These are phyloP conservation scores for Linaria vulgaris DNA, from an alignment of 257 asterid genomes.

Conservation along the genomic window DNA sequence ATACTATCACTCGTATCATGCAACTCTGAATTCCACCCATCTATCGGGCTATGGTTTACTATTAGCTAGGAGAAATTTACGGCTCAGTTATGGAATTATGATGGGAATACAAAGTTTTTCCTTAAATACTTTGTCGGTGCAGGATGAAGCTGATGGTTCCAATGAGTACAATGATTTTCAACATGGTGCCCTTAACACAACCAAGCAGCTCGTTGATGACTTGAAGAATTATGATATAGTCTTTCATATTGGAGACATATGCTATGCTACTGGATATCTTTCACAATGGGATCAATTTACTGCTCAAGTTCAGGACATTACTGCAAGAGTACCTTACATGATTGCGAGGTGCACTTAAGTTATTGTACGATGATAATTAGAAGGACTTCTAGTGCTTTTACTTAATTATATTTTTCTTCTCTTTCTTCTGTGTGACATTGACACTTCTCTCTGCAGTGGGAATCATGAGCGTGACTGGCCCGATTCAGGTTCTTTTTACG, in stretches of 20 bases:
- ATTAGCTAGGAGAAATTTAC: neutral
- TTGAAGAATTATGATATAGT: slow-evolving; percentile 74
- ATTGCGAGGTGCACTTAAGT: slow-evolving; percentile 61
- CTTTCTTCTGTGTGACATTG: neutral
- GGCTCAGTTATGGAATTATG: neutral
- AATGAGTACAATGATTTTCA: slow-evolving; percentile 78
- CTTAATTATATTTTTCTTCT: neutral
- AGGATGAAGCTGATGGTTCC: slow-evolving; percentile 97
- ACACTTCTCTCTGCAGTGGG: slow-evolving; percentile 55
- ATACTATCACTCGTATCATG: too few species aligned
- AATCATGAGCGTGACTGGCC: slow-evolving; percentile 99
- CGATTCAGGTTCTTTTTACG: slow-evolving; percentile 78
- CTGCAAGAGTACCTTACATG: slow-evolving; percentile 93
- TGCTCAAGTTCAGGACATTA: slow-evolving; percentile 79
- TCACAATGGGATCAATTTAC: slow-evolving; percentile 99
- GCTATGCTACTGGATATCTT: slow-evolving; percentile 80
- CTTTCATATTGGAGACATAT: slow-evolving; percentile 87
- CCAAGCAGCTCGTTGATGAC: slow-evolving; percentile 70
- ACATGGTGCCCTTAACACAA: slow-evolving; percentile 81
- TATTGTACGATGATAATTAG: neutral
- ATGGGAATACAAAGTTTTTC: slow-evolving; percentile 4
- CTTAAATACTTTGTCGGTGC: slow-evolving; percentile 18
- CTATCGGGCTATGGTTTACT: too few species aligned
- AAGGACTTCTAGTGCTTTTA: neutral
- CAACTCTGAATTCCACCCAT: too few species aligned